phyloP scores from a whole-genome alignment of 192 early-diverging fungal species.

The Umbelopsis sp. region DNA sequence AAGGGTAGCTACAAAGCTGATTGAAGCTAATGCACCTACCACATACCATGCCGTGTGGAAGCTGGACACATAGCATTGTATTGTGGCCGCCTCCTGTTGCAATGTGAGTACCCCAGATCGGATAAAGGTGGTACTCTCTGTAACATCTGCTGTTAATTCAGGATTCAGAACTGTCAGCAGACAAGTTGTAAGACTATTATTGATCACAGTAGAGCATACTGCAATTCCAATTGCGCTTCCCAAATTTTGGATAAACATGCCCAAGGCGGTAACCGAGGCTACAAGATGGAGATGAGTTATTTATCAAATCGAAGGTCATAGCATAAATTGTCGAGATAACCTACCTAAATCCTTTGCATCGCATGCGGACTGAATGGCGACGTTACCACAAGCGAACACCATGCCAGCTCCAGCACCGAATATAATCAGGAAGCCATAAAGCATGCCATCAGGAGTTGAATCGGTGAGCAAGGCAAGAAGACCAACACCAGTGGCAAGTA shows the following conservation, averaged over 20 bases:
- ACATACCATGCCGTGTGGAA: slow-evolving; percentile 15
- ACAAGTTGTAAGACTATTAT: background rate
- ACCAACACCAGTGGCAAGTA: slow-evolving; percentile 63
- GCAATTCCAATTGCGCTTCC: slow-evolving; percentile 33
- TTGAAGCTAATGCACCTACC: background rate
- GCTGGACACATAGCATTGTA: slow-evolving; percentile 9
- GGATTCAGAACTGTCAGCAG: background rate
- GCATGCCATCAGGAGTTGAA: background rate
- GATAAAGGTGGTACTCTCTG: slow-evolving; percentile 12
- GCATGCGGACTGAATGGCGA: slow-evolving; percentile 24
- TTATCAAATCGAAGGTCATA: background rate
- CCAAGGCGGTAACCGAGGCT: slow-evolving; percentile 25
- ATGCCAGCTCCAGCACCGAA: slow-evolving; percentile 14
- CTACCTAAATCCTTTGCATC: slow-evolving; percentile 22
- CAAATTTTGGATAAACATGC: slow-evolving; percentile 25
- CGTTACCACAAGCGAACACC: slow-evolving; percentile 24
- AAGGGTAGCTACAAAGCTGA: slow-evolving; percentile 24
- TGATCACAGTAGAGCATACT: slow-evolving; percentile 19
- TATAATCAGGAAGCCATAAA: slow-evolving; percentile 15
- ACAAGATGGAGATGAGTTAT: background rate
- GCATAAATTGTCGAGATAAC: background rate
- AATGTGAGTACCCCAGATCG: slow-evolving; percentile 1
- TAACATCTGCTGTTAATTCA: background rate
- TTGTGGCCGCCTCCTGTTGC: background rate
- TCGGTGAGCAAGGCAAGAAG: slow-evolving; percentile 62